These are phyloP conservation scores for Talaromyces trachyspermus DNA, from an alignment of 495 filamentous ascomycete genomes.

Conservation along the genomic window DNA sequence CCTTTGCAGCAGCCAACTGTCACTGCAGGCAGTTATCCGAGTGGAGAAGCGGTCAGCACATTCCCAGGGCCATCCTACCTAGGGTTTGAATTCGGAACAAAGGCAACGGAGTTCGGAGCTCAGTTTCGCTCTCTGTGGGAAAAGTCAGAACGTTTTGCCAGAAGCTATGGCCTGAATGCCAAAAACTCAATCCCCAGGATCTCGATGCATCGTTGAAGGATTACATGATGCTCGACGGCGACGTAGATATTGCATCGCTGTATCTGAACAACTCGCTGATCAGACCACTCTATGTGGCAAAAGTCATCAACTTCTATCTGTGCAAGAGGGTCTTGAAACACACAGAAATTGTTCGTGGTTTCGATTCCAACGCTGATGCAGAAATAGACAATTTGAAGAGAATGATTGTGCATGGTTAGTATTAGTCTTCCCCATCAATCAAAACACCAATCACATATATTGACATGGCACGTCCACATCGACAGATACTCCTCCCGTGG, in stretches of 20 bases:
- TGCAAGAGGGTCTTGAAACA: constrained; percentile 13
- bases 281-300: constrained; percentile 15
- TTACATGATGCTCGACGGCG: constrained; percentile 13
- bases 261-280: constrained; percentile 16
- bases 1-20: not conserved
- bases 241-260: constrained; percentile 7
- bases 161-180: not conserved
- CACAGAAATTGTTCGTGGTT: constrained; percentile 12
- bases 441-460: constrained; percentile 4
- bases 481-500: constrained; percentile 12
- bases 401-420: constrained; percentile 11
- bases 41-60: no score
- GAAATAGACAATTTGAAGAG: constrained; percentile 13
- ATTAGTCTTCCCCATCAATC: not conserved
- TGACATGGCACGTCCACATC: not conserved
- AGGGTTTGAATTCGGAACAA: not conserved
- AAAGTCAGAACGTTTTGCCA: not conserved
- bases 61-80: not conserved
- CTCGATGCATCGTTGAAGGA: constrained; percentile 9
- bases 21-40: not conserved
- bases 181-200: not conserved
- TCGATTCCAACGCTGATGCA: constrained; percentile 11
- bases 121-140: not conserved
- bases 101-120: not conserved
- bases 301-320: constrained; percentile 19